Conservation (phyloP, 1,284 basidiomycete species). For the Mycosarcoma mackinlayi region DNA sequence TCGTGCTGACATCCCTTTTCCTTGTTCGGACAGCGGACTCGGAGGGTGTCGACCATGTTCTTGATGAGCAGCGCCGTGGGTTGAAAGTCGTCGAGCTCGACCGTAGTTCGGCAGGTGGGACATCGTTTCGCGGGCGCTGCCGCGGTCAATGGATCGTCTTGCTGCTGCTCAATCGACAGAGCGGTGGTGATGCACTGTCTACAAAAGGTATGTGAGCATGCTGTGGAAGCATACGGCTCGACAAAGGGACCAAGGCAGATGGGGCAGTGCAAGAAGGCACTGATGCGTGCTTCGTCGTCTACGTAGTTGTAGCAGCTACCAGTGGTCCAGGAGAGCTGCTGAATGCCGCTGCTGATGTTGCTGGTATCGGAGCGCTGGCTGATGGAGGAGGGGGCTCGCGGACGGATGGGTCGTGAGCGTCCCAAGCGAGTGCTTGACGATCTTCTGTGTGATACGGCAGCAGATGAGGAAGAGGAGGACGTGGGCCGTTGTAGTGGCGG, state of each 20-base stretch:
- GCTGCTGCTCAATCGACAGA: constrained; percentile 6
- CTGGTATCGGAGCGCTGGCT: constrained; percentile 45
- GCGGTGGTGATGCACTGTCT: constrained; percentile 48
- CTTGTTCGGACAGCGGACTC: constrained; percentile 50
- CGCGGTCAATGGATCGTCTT: neutral
- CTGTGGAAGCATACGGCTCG: constrained; percentile 38
- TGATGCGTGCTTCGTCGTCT: constrained; percentile 34
- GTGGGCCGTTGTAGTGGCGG: constrained; percentile 5
- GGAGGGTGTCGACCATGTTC: constrained; percentile 58
- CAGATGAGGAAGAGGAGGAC: constrained; percentile 4
- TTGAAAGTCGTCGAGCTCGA: constrained; percentile 29
- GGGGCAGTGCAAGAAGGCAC: constrained; percentile 41
- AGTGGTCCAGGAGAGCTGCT: constrained; percentile 35
- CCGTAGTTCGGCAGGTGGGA: constrained; percentile 45
- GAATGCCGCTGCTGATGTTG: constrained; percentile 34
- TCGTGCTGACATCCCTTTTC: constrained; percentile 45
- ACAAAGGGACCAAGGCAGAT: constrained; percentile 54
- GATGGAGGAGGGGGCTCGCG: constrained; percentile 32
- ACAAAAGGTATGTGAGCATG: constrained; percentile 58
- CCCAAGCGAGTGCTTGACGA: constrained; percentile 25
- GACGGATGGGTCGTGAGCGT: constrained; percentile 16
- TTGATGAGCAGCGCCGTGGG: constrained; percentile 53
- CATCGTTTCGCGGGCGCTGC: constrained; percentile 18
- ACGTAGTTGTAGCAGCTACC: constrained; percentile 47
- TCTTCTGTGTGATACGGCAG: constrained; percentile 19